phyloP scores from a whole-genome alignment of 2,329 filamentous ascomycete genomes.

The Elsinoe perseae region DNA sequence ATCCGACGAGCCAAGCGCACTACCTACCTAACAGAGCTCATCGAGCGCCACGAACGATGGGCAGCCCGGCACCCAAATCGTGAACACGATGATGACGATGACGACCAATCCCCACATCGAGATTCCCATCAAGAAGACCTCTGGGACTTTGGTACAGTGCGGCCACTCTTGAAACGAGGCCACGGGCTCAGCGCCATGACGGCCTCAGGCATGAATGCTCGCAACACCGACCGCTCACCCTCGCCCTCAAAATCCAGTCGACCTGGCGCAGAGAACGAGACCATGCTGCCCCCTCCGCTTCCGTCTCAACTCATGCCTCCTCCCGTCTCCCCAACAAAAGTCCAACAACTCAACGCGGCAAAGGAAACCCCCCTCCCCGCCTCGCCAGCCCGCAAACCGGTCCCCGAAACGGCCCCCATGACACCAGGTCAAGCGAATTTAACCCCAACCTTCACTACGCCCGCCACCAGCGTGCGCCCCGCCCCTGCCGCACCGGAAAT shows the following conservation, averaged over 20 bases:
- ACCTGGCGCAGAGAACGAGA: constrained; percentile 16
- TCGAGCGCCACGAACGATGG: constrained; percentile 85
- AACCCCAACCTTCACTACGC: constrained; percentile 21
- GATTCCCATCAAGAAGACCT: constrained; percentile 69
- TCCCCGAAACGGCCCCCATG: constrained; percentile 31
- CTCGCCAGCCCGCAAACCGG: constrained; percentile 38
- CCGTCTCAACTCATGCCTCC: constrained; percentile 25
- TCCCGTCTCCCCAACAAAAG: constrained; percentile 33
- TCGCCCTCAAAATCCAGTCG: constrained; percentile 22
- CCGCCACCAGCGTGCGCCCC: constrained; percentile 28
- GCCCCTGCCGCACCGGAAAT: constrained; percentile 20
- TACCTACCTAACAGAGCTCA: constrained; percentile 91
- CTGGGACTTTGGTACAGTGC: constrained; percentile 97
- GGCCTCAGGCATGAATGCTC: constrained; percentile 70
- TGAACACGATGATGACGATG: constrained; percentile 52
- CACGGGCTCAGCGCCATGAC: constrained; percentile 65
- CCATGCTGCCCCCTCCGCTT: constrained; percentile 30
- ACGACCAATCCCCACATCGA: constrained; percentile 38
- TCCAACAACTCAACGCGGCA: constrained; percentile 23
- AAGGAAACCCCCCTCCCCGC: constrained; percentile 39
- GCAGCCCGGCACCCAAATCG: constrained; percentile 68
- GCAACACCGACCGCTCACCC: constrained; percentile 43
- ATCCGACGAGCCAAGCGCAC: constrained; percentile 88
- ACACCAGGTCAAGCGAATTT: constrained; percentile 26
- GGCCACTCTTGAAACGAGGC: constrained; percentile 64